Conservation (phyloP, 768 basidiomycete genomes). For the Polyporus arcularius region DNA sequence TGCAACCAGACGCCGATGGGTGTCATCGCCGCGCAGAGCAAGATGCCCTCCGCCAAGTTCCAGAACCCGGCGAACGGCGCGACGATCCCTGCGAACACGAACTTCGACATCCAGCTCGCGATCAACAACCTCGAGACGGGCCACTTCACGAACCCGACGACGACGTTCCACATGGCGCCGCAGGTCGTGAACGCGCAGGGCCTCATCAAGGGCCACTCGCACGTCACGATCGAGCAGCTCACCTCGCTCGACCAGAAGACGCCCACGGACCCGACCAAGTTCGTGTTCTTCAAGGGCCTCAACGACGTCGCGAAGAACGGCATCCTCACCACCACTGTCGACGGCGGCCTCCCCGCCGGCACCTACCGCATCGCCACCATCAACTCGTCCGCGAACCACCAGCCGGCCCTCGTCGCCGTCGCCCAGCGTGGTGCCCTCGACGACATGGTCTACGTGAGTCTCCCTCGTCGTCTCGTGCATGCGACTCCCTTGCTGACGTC, state of each 20-base stretch:
- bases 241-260: slow-evolving; percentile 41
- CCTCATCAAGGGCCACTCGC: slow-evolving; percentile 53
- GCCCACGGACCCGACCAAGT: slow-evolving; percentile 49
- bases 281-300: slow-evolving; percentile 68
- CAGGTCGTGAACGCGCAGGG: slow-evolving; percentile 47
- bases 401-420: slow-evolving; percentile 41
- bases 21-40: slow-evolving; percentile 48
- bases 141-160: slow-evolving; percentile 55
- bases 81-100: slow-evolving; percentile 45
- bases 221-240: slow-evolving; percentile 55
- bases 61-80: slow-evolving; percentile 47
- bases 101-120: slow-evolving; percentile 57
- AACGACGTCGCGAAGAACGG: slow-evolving; percentile 48
- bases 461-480: not conserved
- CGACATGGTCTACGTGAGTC: slow-evolving; percentile 41
- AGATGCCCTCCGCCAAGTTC: slow-evolving; percentile 62
- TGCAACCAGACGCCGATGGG: slow-evolving; percentile 70
- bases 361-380: slow-evolving; percentile 45
- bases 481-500: not conserved
- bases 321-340: slow-evolving; percentile 38
- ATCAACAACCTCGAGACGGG: slow-evolving; percentile 52
- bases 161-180: slow-evolving; percentile 58
- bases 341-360: slow-evolving; percentile 47
- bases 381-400: slow-evolving; percentile 50
- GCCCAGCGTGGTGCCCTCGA: slow-evolving; percentile 47